These are phyloP conservation scores for Thalassiosira livingstoniorum DNA, from an alignment of 352 stramenopile genomes.

Conservation along the genomic window DNA sequence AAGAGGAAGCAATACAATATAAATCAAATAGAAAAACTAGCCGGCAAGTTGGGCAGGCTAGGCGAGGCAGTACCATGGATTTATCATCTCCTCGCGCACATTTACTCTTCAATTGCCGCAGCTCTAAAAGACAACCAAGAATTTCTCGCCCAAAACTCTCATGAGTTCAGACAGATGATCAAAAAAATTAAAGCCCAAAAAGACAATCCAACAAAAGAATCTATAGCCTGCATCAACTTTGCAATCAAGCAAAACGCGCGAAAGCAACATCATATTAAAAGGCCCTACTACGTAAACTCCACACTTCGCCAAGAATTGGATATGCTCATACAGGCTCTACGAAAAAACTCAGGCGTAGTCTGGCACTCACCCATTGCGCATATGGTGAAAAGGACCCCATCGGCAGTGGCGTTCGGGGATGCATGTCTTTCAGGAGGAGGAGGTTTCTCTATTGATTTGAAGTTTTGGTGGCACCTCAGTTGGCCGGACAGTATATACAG, in stretches of 20 bases:
- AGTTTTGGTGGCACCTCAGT: not conserved
- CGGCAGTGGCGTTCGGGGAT: not conserved
- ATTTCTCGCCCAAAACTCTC: not conserved
- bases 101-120: conserved; percentile 25
- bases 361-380: not conserved
- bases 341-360: not conserved
- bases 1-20: not conserved
- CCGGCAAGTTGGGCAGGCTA: conserved; percentile 20
- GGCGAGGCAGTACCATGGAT: conserved; percentile 32
- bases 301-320: not conserved
- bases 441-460: not conserved
- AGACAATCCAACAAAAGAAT: not conserved
- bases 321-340: not conserved
- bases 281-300: not conserved
- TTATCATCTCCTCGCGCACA: conserved; percentile 32
- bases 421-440: not conserved
- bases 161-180: not conserved
- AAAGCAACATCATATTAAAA: not conserved
- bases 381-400: not conserved
- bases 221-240: not conserved
- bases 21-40: conserved; percentile 6
- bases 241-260: not conserved
- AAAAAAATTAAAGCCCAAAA: not conserved
- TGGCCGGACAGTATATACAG: not conserved
- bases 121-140: not conserved